Percentiles rank a stretch among this genome's conserved stretches.
phyloP scores from a whole-genome alignment of 768 basidiomycete species.

The Termitomyces sp. region DNA sequence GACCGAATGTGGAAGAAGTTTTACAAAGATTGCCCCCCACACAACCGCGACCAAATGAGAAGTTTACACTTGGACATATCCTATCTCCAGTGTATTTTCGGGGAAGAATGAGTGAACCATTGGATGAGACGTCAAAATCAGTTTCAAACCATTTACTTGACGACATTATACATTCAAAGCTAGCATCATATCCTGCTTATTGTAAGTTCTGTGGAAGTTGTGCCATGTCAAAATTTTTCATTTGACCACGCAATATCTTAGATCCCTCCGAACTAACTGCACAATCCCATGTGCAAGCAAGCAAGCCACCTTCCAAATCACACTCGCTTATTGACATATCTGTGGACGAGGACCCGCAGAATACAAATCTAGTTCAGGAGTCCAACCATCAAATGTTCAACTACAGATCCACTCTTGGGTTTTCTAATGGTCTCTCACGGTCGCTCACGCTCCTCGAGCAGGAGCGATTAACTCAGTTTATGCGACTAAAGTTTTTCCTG shows the following conservation, averaged over 20 bases:
- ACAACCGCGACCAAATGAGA: not conserved
- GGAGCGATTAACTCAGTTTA: conserved; percentile 67
- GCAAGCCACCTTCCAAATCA: conserved; percentile 15
- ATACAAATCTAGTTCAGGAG: not conserved
- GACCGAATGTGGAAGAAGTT: not conserved
- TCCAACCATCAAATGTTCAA: conserved; percentile 9
- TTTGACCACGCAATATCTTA: no score
- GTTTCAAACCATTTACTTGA: not conserved
- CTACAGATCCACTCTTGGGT: conserved; percentile 24
- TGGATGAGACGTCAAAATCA: not conserved
- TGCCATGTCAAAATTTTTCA: no score
- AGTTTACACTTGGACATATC: not conserved
- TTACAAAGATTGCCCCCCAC: not conserved
- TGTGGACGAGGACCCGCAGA: conserved; percentile 11
- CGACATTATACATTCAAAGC: not conserved
- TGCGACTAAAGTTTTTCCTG: conserved; percentile 85
- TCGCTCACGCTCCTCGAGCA: conserved; percentile 62
- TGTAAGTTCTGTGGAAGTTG: no score
- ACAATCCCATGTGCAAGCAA: conserved; percentile 34
- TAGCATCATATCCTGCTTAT: no score
- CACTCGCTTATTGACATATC: conserved; percentile 4
- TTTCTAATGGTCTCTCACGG: conserved; percentile 47
- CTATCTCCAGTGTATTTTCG: not conserved
- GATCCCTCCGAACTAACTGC: no score
- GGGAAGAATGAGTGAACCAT: not conserved